Evolutionary conservation across 169 alveolate genomes (phyloP).

Genomic region (Blepharisma undulans): DNA sequence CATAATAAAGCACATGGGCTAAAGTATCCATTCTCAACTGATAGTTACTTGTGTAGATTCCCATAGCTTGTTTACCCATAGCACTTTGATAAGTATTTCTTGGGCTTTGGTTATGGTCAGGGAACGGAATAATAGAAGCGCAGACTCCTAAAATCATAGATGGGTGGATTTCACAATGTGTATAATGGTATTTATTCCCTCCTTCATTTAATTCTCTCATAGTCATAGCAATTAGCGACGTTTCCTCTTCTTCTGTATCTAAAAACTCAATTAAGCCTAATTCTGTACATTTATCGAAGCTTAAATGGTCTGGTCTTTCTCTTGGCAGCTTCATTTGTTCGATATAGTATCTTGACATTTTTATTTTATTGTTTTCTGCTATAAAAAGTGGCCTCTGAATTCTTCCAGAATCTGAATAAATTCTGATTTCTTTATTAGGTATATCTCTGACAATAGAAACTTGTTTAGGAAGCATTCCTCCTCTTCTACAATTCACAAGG

Average conservation of each 20-base stretch:
- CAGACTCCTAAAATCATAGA: constrained; percentile 99
- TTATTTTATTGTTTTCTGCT: constrained; percentile 89
- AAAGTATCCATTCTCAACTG: constrained; percentile 98
- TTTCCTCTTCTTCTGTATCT: constrained; percentile 99
- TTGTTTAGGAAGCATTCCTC: constrained; percentile 93
- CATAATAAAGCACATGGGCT: constrained; percentile 97
- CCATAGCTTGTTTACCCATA: constrained; percentile 99
- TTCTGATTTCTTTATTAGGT: constrained; percentile 89
- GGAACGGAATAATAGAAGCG: constrained; percentile 99
- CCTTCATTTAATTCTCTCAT: constrained; percentile 89
- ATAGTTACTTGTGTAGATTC: constrained; percentile 97
- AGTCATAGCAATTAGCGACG: constrained; percentile 99
- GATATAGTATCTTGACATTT: constrained; percentile 84
- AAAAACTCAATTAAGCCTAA: constrained; percentile 97
- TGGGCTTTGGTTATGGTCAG: constrained; percentile 99
- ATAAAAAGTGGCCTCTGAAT: constrained; percentile 98
- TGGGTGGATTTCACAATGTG: constrained; percentile 99
- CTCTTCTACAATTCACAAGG: constrained; percentile 88
- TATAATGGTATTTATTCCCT: constrained; percentile 91
- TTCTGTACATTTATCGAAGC: constrained; percentile 89
- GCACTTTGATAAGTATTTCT: constrained; percentile 99
- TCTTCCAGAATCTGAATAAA: constrained; percentile 99
- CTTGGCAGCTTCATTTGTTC: constrained; percentile 58
- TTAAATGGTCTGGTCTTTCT: constrained; percentile 47
- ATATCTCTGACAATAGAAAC: constrained; percentile 95